Evolutionary conservation across 2,329 filamentous ascomycete genomes (phyloP).

Genomic region (Claviceps arundinis): DNA sequence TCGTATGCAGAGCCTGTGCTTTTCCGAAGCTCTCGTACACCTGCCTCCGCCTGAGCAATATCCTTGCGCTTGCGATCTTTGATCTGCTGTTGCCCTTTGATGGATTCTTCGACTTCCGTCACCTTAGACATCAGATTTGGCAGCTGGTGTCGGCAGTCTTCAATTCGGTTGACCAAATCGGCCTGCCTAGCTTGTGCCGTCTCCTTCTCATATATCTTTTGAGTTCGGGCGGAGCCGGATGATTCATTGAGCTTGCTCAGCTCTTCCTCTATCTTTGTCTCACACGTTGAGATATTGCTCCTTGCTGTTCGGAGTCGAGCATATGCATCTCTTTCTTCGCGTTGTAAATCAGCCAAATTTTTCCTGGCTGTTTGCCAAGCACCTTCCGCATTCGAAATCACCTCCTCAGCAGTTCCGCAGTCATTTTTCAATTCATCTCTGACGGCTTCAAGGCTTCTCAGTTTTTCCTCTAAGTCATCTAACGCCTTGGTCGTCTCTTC

Average conservation of each 20-base stretch:
- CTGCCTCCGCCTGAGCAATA: constrained; percentile 34
- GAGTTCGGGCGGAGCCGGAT: constrained; percentile 55
- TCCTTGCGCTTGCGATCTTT: constrained; percentile 38
- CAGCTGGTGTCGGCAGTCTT: constrained; percentile 15
- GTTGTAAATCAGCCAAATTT: constrained; percentile 39
- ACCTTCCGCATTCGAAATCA: constrained; percentile 30
- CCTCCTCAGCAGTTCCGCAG: constrained; percentile 32
- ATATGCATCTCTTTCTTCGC: constrained; percentile 54
- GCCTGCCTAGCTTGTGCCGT: constrained; percentile 16
- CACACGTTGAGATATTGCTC: constrained; percentile 29
- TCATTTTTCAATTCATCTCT: constrained; percentile 31
- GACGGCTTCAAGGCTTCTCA: constrained; percentile 24
- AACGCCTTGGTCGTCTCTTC: constrained; percentile 36
- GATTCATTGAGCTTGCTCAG: constrained; percentile 49
- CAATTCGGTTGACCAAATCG: constrained; percentile 14
- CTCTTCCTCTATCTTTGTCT: constrained; percentile 40
- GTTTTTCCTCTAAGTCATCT: constrained; percentile 30
- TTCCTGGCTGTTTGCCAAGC: constrained; percentile 38
- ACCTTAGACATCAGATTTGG: constrained; percentile 21
- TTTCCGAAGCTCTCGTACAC: constrained; percentile 36
- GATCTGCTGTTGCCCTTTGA: constrained; percentile 18
- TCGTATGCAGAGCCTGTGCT: constrained; percentile 44
- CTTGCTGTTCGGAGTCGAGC: constrained; percentile 41
- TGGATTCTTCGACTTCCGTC: constrained; percentile 17
- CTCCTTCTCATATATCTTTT: constrained; percentile 43